Evolutionary conservation across 306 rosid genomes (phyloP).

Genomic region (Vachellia pachyceras): DNA sequence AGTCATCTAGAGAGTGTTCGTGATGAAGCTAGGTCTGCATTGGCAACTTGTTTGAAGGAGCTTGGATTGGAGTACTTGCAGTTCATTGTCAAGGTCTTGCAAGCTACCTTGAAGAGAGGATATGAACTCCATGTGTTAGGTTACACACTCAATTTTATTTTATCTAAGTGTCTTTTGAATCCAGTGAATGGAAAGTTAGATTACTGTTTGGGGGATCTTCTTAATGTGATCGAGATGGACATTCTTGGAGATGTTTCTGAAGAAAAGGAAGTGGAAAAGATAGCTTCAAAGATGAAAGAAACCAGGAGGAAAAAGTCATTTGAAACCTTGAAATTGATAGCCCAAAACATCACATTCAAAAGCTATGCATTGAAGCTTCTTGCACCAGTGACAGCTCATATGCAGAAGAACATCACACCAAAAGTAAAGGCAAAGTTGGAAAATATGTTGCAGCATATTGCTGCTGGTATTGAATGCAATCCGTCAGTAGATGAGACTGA

Average conservation of each 20-base stretch:
- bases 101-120: conserved; percentile 79
- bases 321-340: conserved; percentile 78
- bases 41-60: conserved; percentile 90
- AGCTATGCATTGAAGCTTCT: conserved; percentile 72
- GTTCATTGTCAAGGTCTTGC: conserved; percentile 74
- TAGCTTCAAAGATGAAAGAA: conserved; percentile 97
- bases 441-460: conserved; percentile 77
- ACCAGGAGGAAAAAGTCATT: conserved; percentile 77
- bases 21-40: conserved; percentile 87
- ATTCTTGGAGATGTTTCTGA: conserved; percentile 91
- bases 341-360: conserved; percentile 80
- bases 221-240: conserved; percentile 75
- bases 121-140: conserved; percentile 94
- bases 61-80: conserved; percentile 91
- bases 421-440: conserved; percentile 75
- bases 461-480: conserved; percentile 82
- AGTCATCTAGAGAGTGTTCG: conserved; percentile 82
- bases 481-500: conserved; percentile 80
- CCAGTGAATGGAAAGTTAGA: conserved; percentile 74
- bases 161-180: conserved; percentile 68
- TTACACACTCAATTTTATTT: conserved; percentile 78
- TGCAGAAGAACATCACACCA: conserved; percentile 69
- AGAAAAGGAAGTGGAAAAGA: conserved; percentile 91
- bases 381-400: conserved; percentile 65
- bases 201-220: conserved; percentile 85